phyloP scores from a whole-genome alignment of 2,329 filamentous ascomycete genomes.

The Podosphaera xanthii region DNA sequence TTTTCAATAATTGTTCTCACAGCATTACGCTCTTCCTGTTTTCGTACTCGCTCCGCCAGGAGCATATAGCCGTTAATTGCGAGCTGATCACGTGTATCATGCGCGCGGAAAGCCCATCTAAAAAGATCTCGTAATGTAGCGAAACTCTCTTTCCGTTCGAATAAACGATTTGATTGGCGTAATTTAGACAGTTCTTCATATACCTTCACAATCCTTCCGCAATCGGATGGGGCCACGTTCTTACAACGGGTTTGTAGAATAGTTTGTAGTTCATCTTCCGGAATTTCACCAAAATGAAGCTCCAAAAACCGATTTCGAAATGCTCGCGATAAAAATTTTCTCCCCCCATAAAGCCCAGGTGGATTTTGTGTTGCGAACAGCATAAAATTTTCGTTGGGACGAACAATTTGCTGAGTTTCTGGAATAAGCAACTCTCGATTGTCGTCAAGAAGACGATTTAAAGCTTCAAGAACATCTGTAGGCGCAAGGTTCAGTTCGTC shows the following conservation, averaged over 20 bases:
- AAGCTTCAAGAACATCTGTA: slow-evolving; percentile 84
- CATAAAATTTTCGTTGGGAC: slow-evolving; percentile 87
- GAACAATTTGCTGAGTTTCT: slow-evolving; percentile 84
- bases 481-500: slow-evolving; percentile 94
- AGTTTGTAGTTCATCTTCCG: slow-evolving; percentile 74
- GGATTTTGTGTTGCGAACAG: slow-evolving; percentile 97
- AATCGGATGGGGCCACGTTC: slow-evolving; percentile 74
- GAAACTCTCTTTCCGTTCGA: slow-evolving; percentile 94
- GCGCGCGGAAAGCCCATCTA: slow-evolving; percentile 71
- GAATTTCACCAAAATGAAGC: slow-evolving; percentile 94
- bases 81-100: slow-evolving; percentile 69
- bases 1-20: slow-evolving; percentile 78
- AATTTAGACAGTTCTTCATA: slow-evolving; percentile 82
- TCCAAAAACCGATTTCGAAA: slow-evolving; percentile 96
- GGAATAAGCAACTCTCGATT: slow-evolving; percentile 90
- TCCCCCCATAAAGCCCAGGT: slow-evolving; percentile 78
- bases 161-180: slow-evolving; percentile 72
- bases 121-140: slow-evolving; percentile 91
- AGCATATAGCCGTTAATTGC: slow-evolving; percentile 92
- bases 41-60: slow-evolving; percentile 80
- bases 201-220: slow-evolving; percentile 70
- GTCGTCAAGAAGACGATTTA: slow-evolving; percentile 88
- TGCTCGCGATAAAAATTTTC: slow-evolving; percentile 78
- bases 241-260: slow-evolving; percentile 77
- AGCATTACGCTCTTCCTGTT: slow-evolving; percentile 60